phyloP scores from a whole-genome alignment of 202 grass and related monocot genomes.

The Schoenoplectus triqueter region DNA sequence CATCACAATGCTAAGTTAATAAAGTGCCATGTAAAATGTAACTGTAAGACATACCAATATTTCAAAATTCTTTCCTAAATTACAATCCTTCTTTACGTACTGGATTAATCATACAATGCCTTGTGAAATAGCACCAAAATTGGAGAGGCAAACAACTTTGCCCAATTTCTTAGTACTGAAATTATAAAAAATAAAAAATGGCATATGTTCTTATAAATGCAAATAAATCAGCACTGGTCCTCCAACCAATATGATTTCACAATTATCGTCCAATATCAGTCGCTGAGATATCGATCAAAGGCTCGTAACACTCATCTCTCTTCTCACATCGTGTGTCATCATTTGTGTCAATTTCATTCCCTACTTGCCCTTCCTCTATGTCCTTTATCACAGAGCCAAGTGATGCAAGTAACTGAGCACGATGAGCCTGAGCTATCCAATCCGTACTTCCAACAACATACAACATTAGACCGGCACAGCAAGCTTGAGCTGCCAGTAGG shows the following conservation, averaged over 20 bases:
- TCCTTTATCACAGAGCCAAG: neutral
- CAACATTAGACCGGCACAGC: slow-evolving; percentile 83
- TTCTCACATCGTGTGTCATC: slow-evolving; percentile 48
- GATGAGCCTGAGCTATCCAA: slow-evolving; percentile 78
- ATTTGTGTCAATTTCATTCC: slow-evolving; percentile 12
- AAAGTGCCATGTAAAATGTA: neutral
- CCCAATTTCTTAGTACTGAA: slow-evolving; percentile 17
- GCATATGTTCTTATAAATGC: neutral
- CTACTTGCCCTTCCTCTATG: slow-evolving; percentile 25
- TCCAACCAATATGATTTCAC: neutral
- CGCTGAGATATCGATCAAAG: slow-evolving; percentile 51
- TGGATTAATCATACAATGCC: slow-evolving; percentile 32
- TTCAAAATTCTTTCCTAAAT: slow-evolving; percentile 26
- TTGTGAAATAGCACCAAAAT: slow-evolving; percentile 30
- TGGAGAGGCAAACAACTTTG: slow-evolving; percentile 19
- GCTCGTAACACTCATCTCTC: slow-evolving; percentile 39
- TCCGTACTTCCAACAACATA: slow-evolving; percentile 80
- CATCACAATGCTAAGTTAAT: slow-evolving; percentile 10
- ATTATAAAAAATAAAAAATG: slow-evolving; percentile 28
- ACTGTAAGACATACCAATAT: slow-evolving; percentile 5
- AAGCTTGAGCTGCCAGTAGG: slow-evolving; percentile 83
- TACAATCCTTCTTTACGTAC: slow-evolving; percentile 34
- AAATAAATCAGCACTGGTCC: slow-evolving; percentile 24
- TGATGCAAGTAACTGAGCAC: slow-evolving; percentile 60
- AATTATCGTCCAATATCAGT: slow-evolving; percentile 27